Evolutionary conservation across 1,284 basidiomycete genomes (phyloP).

Genomic region (Malassezia cuniculi): DNA sequence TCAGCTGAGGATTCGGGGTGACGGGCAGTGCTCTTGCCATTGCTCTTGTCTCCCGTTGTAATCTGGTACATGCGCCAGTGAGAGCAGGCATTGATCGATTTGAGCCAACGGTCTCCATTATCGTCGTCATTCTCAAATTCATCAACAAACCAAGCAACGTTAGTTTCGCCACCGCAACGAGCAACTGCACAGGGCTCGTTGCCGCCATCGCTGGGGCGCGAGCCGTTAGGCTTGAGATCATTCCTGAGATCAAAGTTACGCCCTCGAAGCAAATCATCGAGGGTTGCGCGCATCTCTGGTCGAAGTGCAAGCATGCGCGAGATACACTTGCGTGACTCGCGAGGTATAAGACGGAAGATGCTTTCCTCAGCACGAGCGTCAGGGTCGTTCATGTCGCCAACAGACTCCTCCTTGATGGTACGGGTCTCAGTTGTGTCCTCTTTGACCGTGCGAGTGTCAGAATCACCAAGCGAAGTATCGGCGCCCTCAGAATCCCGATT

Average conservation of each 20-base stretch:
- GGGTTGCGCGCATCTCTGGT: constrained; percentile 73
- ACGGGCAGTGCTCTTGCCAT: background rate
- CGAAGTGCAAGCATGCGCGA: constrained; percentile 89
- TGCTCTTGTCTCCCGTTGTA: constrained; percentile 15
- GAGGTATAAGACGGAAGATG: constrained; percentile 88
- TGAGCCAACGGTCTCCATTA: constrained; percentile 46
- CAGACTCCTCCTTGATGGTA: constrained; percentile 15
- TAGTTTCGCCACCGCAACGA: constrained; percentile 18
- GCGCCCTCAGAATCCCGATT: background rate
- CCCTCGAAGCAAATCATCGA: constrained; percentile 81
- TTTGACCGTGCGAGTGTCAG: background rate
- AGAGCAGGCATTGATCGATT: constrained; percentile 41
- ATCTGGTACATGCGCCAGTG: constrained; percentile 15
- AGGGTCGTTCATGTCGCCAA: constrained; percentile 13
- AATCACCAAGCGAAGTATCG: background rate
- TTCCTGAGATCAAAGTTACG: constrained; percentile 20
- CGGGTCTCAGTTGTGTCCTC: constrained; percentile 16
- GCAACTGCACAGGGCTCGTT: constrained; percentile 20
- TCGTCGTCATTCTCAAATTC: constrained; percentile 45
- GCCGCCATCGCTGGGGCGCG: constrained; percentile 15
- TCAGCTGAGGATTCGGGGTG: background rate
- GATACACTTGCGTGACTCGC: constrained; percentile 64
- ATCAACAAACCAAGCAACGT: constrained; percentile 12
- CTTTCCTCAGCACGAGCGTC: constrained; percentile 63
- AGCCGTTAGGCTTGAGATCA: constrained; percentile 6